Percentiles rank a stretch among this genome's conserved stretches.
Conservation (phyloP, 116 monocot species). For the Dioscorea cayenensis region DNA sequence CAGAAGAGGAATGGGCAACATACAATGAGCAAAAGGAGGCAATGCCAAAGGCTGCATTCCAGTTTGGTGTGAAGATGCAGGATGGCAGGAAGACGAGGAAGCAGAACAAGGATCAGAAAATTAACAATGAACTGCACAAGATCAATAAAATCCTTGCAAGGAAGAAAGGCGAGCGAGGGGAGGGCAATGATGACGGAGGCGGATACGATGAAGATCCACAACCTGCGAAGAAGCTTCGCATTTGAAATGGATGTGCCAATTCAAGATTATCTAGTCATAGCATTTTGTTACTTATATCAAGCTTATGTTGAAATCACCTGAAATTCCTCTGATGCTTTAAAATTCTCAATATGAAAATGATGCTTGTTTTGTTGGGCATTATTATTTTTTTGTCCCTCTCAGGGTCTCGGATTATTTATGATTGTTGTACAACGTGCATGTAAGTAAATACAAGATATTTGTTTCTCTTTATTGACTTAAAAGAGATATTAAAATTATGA, state of each 20-base stretch:
- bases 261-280: no score
- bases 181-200: conserved; percentile 25
- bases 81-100: conserved; percentile 96
- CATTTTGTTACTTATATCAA: background rate
- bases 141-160: conserved; percentile 92
- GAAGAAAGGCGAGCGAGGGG: conserved; percentile 67
- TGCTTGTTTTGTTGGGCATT: no score
- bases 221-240: conserved; percentile 75
- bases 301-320: no score
- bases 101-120: conserved; percentile 98
- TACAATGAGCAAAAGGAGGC: conserved; percentile 99
- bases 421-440: no score
- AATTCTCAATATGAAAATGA: no score
- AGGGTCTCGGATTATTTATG: no score
- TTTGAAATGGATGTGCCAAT: conserved; percentile 14
- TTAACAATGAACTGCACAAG: conserved; percentile 94
- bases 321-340: no score
- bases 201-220: conserved; percentile 52
- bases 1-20: conserved; percentile 96
- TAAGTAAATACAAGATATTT: no score
- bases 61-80: conserved; percentile 99
- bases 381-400: no score
- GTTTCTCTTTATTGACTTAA: no score
- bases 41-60: conserved; percentile 99
- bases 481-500: no score